A percentile compares a stretch with the other conserved stretches of the same genome.
These are phyloP conservation scores for Hebeloma cylindrosporum DNA, from an alignment of 768 basidiomycete genomes.

Conservation along the genomic window DNA sequence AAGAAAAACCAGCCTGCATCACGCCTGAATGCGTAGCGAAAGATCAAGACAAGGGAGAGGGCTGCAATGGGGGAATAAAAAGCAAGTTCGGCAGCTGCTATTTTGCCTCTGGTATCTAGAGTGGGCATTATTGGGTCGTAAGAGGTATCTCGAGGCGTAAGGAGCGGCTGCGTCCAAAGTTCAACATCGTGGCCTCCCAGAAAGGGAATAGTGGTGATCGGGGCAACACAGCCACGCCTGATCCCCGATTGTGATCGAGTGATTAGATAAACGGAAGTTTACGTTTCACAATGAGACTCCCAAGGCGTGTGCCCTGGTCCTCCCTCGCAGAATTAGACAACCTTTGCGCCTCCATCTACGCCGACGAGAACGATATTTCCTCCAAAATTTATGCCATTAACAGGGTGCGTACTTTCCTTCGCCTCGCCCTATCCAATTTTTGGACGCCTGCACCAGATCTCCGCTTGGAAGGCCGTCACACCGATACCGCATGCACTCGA, in stretches of 20 bases:
- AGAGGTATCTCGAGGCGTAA: conserved; percentile 23
- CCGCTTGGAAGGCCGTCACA: conserved; percentile 77
- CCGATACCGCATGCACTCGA: conserved; percentile 82
- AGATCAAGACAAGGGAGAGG: conserved; percentile 43
- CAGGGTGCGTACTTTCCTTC: conserved; percentile 52
- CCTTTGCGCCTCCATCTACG: conserved; percentile 60
- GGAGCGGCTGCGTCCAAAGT: conserved; percentile 11
- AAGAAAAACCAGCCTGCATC: conserved; percentile 71
- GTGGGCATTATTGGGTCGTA: conserved; percentile 36
- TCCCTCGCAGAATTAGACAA: conserved; percentile 15
- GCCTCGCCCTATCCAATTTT: neutral
- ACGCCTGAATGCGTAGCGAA: conserved; percentile 55
- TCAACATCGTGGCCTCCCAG: conserved; percentile 23
- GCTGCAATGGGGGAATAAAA: conserved; percentile 58
- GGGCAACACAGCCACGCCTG: conserved; percentile 14
- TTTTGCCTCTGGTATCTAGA: conserved; percentile 46
- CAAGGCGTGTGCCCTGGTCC: conserved; percentile 19
- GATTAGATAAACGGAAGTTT: conserved; percentile 15
- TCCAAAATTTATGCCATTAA: conserved; percentile 39
- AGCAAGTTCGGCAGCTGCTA: conserved; percentile 58
- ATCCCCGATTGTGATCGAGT: neutral
- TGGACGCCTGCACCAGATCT: conserved; percentile 47
- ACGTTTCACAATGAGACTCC: conserved; percentile 17
- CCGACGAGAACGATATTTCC: conserved; percentile 58
- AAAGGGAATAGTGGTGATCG: conserved; percentile 19